A percentile compares a stretch with the other conserved stretches of the same genome.
These are phyloP conservation scores for Globisporangium orthogonon DNA, from an alignment of 352 stramenopile genomes.

Conservation along the genomic window DNA sequence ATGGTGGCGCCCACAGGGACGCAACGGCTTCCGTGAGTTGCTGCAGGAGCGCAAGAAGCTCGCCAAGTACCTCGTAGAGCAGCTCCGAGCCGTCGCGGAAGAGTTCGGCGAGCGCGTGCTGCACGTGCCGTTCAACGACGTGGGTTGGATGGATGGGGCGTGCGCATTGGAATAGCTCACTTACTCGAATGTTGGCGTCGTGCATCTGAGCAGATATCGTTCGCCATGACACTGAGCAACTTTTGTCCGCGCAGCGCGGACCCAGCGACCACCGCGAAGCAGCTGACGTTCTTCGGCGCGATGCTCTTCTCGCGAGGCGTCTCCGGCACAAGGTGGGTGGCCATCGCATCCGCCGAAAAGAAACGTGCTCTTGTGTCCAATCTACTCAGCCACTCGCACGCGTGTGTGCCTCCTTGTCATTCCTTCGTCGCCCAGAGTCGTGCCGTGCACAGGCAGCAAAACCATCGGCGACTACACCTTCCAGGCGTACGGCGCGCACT, in stretches of 20 bases:
- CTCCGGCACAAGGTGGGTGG: slow-evolving; percentile 83
- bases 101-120: slow-evolving; percentile 91
- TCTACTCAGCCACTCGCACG: not conserved
- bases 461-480: slow-evolving; percentile 89
- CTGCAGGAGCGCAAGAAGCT: slow-evolving; percentile 84
- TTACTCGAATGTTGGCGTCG: not conserved
- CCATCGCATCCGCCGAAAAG: not conserved
- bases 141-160: slow-evolving; percentile 8
- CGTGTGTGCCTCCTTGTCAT: not conserved
- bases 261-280: slow-evolving; percentile 22
- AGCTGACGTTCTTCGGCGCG: slow-evolving; percentile 91
- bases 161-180: not conserved
- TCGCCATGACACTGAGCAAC: slow-evolving; percentile 88
- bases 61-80: slow-evolving; percentile 59
- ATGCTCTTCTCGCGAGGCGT: slow-evolving; percentile 98
- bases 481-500: slow-evolving; percentile 90
- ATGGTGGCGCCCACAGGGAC: slow-evolving; percentile 21
- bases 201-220: slow-evolving; percentile 51
- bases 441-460: slow-evolving; percentile 83
- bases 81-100: slow-evolving; percentile 65
- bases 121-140: slow-evolving; percentile 87
- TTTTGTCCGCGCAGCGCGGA: slow-evolving; percentile 27
- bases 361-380: not conserved
- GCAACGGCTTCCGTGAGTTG: slow-evolving; percentile 83
- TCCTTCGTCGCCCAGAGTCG: slow-evolving; percentile 47